Evolutionary conservation across 225 moss, liverwort and hornwort species (phyloP), one percentile per base, ranked within the genome.

Genomic region (Pseudisothecium myosuroides): DNA sequence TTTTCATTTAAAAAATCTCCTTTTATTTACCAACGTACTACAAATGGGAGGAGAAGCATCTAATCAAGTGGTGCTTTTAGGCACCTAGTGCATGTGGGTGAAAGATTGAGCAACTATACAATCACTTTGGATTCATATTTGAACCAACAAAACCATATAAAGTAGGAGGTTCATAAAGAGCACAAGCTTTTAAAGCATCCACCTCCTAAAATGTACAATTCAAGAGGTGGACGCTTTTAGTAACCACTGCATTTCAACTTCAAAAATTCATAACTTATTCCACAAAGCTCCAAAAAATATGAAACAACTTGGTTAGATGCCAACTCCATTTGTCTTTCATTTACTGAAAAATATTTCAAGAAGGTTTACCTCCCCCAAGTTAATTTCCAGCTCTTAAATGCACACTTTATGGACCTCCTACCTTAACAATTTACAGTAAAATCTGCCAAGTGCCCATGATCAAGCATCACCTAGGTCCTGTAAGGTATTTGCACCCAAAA

Each of bases 141-240:
- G 36, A 22, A 54, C 9, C 22, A 14, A 2, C 9, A 54, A 76
- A 76, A 54, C 3, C 76, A 76, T 21, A 22, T 23, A 77, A 3
- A 2, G 17, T 54, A 36, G 4, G 52, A 34, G 4, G 21, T 50
- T 13, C 3, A 8, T 36, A 5, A 54, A 21, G 8, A 1, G 0
- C 6, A 23, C 1, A 3, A 3, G 0, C 17, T 45, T 6, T 17
- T 1, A 45, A 11, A 74, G 3, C 3, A 17, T 28, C 3, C 2
- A 76, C 15, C 6, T 77, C 54, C 2, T 54, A 1, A 76, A 54
- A 76, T 54, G 1, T 14, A 14, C 1, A 76, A n/a, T n/a, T n/a
- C 49, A 75, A 20, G 49, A 49, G 1, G 28, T 31, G 11, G 3
- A 74, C 0, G 2, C 31, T 50, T 75, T 32, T 20, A 32, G 4